These are phyloP conservation scores for Mercurialis annua DNA, from an alignment of 345 rosid species.

Conservation along the genomic window DNA sequence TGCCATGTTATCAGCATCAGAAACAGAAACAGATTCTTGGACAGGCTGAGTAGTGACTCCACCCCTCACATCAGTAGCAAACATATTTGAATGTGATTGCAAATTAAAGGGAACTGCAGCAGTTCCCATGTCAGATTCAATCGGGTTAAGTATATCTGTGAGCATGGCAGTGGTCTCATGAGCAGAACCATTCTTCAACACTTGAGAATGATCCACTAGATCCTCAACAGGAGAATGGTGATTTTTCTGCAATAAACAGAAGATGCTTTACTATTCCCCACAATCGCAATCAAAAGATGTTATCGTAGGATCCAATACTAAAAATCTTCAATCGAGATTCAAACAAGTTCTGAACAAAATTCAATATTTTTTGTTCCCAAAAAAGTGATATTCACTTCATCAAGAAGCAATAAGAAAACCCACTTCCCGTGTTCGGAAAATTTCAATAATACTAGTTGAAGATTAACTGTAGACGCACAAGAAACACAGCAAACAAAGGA, in stretches of 20 bases:
- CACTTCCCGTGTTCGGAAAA: background rate
- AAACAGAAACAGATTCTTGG: slow-evolving; percentile 39
- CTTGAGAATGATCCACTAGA: slow-evolving; percentile 43
- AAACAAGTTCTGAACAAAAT: background rate
- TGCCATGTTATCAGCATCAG: slow-evolving; percentile 44
- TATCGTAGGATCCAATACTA: no score
- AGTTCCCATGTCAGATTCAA: slow-evolving; percentile 42
- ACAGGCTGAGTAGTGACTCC: slow-evolving; percentile 32
- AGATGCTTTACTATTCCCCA: background rate
- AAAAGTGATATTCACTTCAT: background rate
- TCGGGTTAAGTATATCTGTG: slow-evolving; percentile 32
- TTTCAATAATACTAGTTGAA: background rate
- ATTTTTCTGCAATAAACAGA: slow-evolving; percentile 42
- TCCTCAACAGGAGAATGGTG: slow-evolving; percentile 37
- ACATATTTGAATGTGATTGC: slow-evolving; percentile 31
- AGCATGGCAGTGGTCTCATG: slow-evolving; percentile 38
- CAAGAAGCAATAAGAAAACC: background rate
- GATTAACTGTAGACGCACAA: no score
- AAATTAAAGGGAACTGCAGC: slow-evolving; percentile 32
- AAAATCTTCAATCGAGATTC: no score
- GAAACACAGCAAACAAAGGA: background rate
- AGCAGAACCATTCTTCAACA: slow-evolving; percentile 39
- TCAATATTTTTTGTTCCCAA: background rate
- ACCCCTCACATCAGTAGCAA: slow-evolving; percentile 37
- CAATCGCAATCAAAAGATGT: no score